Evolutionary conservation across 768 basidiomycete species (phyloP), one percentile per base, ranked within the genome.

Genomic region (Sistotremastrum suecicum): DNA sequence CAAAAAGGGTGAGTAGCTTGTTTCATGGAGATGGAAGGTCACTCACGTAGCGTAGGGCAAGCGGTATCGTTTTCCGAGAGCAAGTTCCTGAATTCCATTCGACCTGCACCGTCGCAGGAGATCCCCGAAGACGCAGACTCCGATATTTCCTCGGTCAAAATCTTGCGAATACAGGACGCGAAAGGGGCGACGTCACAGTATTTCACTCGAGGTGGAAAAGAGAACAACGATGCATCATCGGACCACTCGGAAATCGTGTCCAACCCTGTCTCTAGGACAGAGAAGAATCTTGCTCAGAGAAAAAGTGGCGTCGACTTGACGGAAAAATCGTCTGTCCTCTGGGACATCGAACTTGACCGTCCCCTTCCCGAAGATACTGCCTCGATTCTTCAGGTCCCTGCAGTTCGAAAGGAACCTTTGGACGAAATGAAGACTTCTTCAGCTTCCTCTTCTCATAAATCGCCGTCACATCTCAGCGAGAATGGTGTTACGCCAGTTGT

Each of bases 271-370:
- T 59, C 58, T 9, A 60, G 60, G 34, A 40, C 51, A 28, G 46
- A 43, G 31, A 20, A 20, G 20, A 20, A 20, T 20, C 20, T 57
- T 62, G 34, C 47, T 47, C 44, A 53, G 29, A 44, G 35, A 54
- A 39, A 54, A 38, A 43, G 42, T 32, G 8, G 31, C 32, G 12
- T 10, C 11, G 5, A 36, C 48, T 3, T 5, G 41, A 32, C 7
- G 9, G 11, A 6, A 3, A 35, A 41, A 41, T 20, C 37, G 45
- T 78, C 78, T 7, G 62, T 66, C 12, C 52, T 71, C 5, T 80
- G 78, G 78, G 73, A 71, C 49, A 75, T 80, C 31, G 78, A 79
- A 52, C 41, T 57, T 9, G 64, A 68, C 46, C 50, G 56, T 31
- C 47, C 59, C 47, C 56, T 58, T 43, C 52, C 60, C 50, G 43